These are phyloP conservation scores for Cystobasidium ongulense DNA, from an alignment of 768 basidiomycete species.

Conservation along the genomic window DNA sequence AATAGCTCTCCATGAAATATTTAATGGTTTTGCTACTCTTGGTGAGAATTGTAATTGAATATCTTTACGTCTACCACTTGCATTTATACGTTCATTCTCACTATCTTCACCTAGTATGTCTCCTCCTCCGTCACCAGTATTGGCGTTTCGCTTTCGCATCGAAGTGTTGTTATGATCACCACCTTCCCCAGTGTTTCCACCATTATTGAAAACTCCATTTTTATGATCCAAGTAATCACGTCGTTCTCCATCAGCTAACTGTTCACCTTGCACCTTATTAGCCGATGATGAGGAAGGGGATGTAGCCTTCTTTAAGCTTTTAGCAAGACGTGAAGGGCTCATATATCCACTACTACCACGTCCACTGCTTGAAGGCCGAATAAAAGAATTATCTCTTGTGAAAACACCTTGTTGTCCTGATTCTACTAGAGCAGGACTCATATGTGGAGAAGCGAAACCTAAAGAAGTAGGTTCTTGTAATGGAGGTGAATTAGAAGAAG, in stretches of 20 bases:
- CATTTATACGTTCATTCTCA: background rate
- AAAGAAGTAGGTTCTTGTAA: background rate
- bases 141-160: too few relatives aligned
- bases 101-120: background rate
- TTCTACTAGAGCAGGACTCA: background rate
- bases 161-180: too few relatives aligned
- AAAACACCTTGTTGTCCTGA: background rate
- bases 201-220: background rate
- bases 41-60: background rate
- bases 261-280: conserved; percentile 1
- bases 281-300: conserved; percentile 4
- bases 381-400: background rate
- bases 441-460: background rate
- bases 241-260: background rate
- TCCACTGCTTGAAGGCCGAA: background rate
- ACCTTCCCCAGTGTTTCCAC: too few relatives aligned
- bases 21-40: background rate
- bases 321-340: background rate
- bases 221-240: background rate
- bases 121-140: too few relatives aligned
- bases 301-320: background rate
- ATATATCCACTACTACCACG: background rate
- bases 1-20: conserved; percentile 15
- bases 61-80: background rate
- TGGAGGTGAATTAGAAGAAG: background rate